These are phyloP conservation scores for Suillus cothurnatus DNA, from an alignment of 768 basidiomycete species.

Conservation along the genomic window DNA sequence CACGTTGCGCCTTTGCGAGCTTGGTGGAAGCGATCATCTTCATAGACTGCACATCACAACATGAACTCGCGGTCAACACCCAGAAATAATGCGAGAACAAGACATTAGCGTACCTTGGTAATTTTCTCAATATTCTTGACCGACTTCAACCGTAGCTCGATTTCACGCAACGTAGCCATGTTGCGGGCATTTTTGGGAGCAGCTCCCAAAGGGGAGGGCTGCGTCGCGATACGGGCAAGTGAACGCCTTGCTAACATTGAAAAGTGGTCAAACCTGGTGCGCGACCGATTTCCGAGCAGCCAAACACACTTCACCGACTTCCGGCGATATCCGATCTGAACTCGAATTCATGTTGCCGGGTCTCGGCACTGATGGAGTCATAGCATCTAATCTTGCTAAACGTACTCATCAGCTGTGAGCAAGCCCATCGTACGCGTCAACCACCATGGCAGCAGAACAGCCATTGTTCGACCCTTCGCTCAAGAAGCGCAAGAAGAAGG, in stretches of 20 bases:
- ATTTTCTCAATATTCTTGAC: constrained; percentile 99
- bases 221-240: constrained; percentile 44
- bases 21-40: constrained; percentile 99
- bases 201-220: constrained; percentile 42
- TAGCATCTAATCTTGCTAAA: constrained; percentile 10
- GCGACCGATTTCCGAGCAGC: constrained; percentile 19
- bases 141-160: constrained; percentile 94
- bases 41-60: constrained; percentile 68
- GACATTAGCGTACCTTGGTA: constrained; percentile 72
- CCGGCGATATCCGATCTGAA: constrained; percentile 42
- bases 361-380: constrained; percentile 26
- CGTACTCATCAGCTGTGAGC: constrained; percentile 18
- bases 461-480: constrained; percentile 83
- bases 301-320: constrained; percentile 23
- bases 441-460: constrained; percentile 60
- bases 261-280: constrained; percentile 17
- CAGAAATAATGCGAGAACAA: constrained; percentile 16
- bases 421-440: constrained; percentile 17
- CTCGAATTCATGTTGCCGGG: constrained; percentile 24
- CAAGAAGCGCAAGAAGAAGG: constrained; percentile 88
- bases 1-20: constrained; percentile 91
- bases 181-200: constrained; percentile 62
- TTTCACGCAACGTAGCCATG: constrained; percentile 97
- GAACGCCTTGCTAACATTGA: constrained; percentile 54
- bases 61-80: constrained; percentile 9